Conservation (phyloP, 805 yeast species). For the Metschnikowia reukaufii region DNA sequence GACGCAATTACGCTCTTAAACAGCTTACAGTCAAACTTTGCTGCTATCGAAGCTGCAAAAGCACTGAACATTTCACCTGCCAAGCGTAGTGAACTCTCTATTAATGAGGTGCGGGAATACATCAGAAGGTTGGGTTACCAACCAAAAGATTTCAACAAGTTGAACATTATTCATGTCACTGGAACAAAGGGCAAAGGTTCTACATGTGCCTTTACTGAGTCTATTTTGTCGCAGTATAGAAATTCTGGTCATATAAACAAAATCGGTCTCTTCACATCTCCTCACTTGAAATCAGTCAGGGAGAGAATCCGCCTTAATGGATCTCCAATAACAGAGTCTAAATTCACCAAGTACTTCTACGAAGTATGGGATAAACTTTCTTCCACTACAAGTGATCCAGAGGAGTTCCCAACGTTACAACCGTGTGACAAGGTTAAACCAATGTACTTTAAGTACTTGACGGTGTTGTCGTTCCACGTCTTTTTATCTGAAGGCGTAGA, state of each 20-base stretch:
- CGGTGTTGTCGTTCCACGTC: slow-evolving; percentile 86
- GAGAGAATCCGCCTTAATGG: slow-evolving; percentile 91
- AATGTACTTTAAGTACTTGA: slow-evolving; percentile 87
- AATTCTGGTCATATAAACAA: slow-evolving; percentile 43
- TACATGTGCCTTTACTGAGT: slow-evolving; percentile 90
- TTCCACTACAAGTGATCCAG: slow-evolving; percentile 52
- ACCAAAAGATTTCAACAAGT: slow-evolving; percentile 63
- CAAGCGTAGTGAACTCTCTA: slow-evolving; percentile 60
- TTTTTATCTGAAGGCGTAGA: slow-evolving; percentile 88
- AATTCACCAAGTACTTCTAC: slow-evolving; percentile 86
- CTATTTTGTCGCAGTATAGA: slow-evolving; percentile 69
- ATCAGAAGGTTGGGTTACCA: slow-evolving; percentile 40
- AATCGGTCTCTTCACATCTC: slow-evolving; percentile 93
- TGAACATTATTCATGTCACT: slow-evolving; percentile 87
- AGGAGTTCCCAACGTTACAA: slow-evolving; percentile 59
- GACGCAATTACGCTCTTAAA: slow-evolving; percentile 88
- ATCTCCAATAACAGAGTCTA: slow-evolving; percentile 70
- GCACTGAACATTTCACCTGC: slow-evolving; percentile 54
- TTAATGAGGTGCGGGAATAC: slow-evolving; percentile 71
- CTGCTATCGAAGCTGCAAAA: slow-evolving; percentile 80
- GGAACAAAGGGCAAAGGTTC: slow-evolving; percentile 99
- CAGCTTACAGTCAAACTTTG: slow-evolving; percentile 86
- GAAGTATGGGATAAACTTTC: slow-evolving; percentile 89
- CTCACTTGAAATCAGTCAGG: slow-evolving; percentile 89
- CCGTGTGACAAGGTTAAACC: slow-evolving; percentile 78